A percentile compares a stretch with the other conserved stretches of the same genome.
Conservation (phyloP, 2,329 filamentous ascomycete species). For the Orbilia blumenaviensis region DNA sequence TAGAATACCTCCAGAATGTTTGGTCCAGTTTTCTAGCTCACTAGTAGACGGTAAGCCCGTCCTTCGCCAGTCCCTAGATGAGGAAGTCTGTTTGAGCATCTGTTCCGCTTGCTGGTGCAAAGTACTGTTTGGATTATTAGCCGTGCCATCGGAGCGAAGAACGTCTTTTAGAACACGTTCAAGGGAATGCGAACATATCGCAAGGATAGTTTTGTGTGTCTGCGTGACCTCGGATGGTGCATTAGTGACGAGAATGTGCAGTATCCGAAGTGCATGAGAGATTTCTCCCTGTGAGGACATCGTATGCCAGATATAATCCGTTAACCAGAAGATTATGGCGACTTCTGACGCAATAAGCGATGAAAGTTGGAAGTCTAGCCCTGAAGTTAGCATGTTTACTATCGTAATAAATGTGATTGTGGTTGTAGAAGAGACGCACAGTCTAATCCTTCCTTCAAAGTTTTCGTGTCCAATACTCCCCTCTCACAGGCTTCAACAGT, state of each 20-base stretch:
- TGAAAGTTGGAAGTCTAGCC: conserved; percentile 76
- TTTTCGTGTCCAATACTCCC: conserved; percentile 73
- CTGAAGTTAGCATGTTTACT: conserved; percentile 3
- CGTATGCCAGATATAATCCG: conserved; percentile 74
- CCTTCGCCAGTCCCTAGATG: conserved; percentile 69
- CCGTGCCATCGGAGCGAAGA: conserved; percentile 36
- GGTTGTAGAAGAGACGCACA: conserved; percentile 63
- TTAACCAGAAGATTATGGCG: conserved; percentile 76
- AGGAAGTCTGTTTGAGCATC: conserved; percentile 71
- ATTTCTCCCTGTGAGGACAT: conserved; percentile 67
- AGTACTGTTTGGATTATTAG: conserved; percentile 66
- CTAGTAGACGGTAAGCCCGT: conserved; percentile 71
- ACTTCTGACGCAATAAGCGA: conserved; percentile 82
- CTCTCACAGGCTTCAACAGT: conserved; percentile 75
- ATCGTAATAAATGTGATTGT: background rate
- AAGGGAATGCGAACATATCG: conserved; percentile 56
- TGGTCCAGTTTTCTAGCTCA: conserved; percentile 74
- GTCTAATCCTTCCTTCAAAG: conserved; percentile 77
- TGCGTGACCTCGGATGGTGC: conserved; percentile 74
- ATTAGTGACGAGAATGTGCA: conserved; percentile 74
- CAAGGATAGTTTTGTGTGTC: conserved; percentile 57
- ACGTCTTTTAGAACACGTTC: conserved; percentile 56
- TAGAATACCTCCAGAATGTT: conserved; percentile 67
- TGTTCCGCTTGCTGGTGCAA: conserved; percentile 75
- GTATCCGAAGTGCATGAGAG: conserved; percentile 74